Conservation (phyloP, 306 rosid genomes). For the Cucurbita ficifolia region DNA sequence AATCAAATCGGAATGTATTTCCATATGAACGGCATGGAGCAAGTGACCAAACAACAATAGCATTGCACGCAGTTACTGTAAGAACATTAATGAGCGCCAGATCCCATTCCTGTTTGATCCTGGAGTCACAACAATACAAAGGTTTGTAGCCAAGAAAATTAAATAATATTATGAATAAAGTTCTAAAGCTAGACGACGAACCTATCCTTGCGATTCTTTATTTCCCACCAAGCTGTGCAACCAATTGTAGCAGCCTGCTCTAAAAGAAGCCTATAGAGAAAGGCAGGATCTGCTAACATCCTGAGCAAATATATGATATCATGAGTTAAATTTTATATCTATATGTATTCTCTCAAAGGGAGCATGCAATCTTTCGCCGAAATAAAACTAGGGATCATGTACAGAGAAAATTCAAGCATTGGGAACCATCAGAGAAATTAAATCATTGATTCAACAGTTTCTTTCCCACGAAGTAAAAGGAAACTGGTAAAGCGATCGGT, state of each 20-base stretch:
- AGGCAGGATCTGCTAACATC: conserved; percentile 97
- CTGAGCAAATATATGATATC: conserved; percentile 25
- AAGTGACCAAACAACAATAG: conserved; percentile 93
- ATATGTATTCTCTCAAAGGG: not conserved
- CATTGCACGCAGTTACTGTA: conserved; percentile 91
- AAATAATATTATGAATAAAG: conserved; percentile 7
- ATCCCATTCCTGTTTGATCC: conserved; percentile 98
- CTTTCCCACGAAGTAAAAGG: not conserved
- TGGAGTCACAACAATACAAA: conserved; percentile 19
- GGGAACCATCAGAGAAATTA: not conserved
- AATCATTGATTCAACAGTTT: not conserved
- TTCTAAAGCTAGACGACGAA: conserved; percentile 12
- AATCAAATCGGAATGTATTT: conserved; percentile 75
- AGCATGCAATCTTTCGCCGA: not conserved
- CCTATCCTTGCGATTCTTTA: conserved; percentile 86
- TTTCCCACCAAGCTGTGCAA: conserved; percentile 82
- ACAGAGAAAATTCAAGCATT: not conserved
- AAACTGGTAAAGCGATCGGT: not conserved
- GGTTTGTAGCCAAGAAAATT: conserved; percentile 7
- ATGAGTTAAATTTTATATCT: not conserved
- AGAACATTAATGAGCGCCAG: conserved; percentile 87
- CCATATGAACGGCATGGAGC: conserved; percentile 99
- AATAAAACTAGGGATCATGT: not conserved
- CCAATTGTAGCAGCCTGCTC: conserved; percentile 83
- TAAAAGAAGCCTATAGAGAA: conserved; percentile 60